Base-by-base conservation (phyloP, 2,329 filamentous ascomycete species). In the Xylariaceae sp. region DNA sequence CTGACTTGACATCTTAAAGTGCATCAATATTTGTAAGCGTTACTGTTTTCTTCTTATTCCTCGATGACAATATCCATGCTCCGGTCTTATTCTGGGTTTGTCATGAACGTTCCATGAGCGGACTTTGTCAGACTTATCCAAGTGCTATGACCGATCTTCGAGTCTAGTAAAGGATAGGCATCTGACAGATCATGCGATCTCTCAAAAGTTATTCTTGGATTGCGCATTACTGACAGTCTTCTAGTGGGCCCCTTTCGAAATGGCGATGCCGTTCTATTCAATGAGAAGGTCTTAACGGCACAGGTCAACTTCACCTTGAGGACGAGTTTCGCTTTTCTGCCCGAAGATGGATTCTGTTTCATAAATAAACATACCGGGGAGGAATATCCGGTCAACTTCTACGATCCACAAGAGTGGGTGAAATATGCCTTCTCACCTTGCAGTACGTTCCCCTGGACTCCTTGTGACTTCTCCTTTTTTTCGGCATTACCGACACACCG, bases 271-370 rank as follows among this genome's bases (percentile, higher is more conserved):
- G 92, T 97, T 0, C 80, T 96, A 0, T 80, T 97, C 60, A 96
- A 92, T 68, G 92, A 92, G 62, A 90, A 90, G 65, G 88, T 97
- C 0, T 80, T 97, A 13, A 96, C 92, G 0, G 92, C 93, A 0
- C 90, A 94, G 70, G 92, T 96, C 66, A 96, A 96, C 74, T 96
- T 97, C 69, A 92, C 89, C 0, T 86, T 97, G 53, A 84, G 93
- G 6, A 96, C 92, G 0, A 92, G 87, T 48, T 97, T 90, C 69
- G 85, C 87, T 9, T 85, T 97, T 7, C 80, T 97, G 0, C 93
- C 93, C 0, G 88, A 96, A 59, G 88, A 94, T 66, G 92, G 92
- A 0, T 86, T 85, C 69, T 95, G 92, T 73, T 97, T 96, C 72
- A 80, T 96, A 68, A 88, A 97, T 75, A 90, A 88, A 67, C 74